phyloP scores from a whole-genome alignment of 177 flowering plant species.

The Vitis hybrid region DNA sequence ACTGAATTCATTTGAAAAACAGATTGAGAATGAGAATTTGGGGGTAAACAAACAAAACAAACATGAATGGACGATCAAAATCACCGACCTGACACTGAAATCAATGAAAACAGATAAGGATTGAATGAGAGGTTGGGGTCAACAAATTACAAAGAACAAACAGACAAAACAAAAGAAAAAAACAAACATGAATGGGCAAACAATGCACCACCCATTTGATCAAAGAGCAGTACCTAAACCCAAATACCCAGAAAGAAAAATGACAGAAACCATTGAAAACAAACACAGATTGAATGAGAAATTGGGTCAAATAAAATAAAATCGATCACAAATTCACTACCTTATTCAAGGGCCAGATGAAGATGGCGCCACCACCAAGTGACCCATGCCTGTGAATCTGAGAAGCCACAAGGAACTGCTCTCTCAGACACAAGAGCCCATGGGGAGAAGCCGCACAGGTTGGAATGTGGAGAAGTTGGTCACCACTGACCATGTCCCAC shows the following conservation, averaged over 20 bases:
- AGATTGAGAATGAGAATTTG: not conserved
- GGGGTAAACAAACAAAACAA: too few relatives aligned
- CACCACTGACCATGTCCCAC: conserved; percentile 49
- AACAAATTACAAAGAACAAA: too few relatives aligned
- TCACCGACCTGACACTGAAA: not conserved
- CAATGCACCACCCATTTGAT: too few relatives aligned
- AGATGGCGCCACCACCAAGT: conserved; percentile 49
- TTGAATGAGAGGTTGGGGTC: not conserved
- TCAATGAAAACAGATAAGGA: not conserved
- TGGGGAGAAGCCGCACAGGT: conserved; percentile 54
- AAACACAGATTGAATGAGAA: not conserved
- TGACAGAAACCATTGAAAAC: not conserved
- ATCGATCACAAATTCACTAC: conserved; percentile 17
- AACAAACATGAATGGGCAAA: too few relatives aligned
- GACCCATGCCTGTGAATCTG: conserved; percentile 51
- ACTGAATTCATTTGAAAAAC: not conserved
- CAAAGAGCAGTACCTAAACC: too few relatives aligned
- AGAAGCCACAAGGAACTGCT: conserved; percentile 55
- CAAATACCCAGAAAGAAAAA: too few relatives aligned
- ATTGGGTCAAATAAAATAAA: too few relatives aligned
- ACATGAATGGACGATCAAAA: too few relatives aligned
- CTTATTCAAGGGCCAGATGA: conserved; percentile 54
- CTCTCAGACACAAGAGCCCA: conserved; percentile 45
- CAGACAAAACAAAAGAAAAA: too few relatives aligned
- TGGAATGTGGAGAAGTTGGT: conserved; percentile 49